Evolutionary conservation across 83 land plant genomes (phyloP).

Genomic region (Thuja plicata): DNA sequence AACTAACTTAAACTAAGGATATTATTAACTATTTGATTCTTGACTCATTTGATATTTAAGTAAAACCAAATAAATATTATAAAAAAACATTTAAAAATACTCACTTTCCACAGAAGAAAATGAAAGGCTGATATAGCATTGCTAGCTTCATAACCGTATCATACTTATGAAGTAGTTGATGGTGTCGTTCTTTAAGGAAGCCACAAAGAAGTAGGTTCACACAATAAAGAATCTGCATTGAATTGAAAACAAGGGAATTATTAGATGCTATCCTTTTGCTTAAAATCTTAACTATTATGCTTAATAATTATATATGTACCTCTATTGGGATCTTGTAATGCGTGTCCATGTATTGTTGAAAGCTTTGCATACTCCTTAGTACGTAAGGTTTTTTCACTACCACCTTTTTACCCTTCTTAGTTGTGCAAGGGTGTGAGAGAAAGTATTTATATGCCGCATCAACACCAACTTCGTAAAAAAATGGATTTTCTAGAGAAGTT

Average conservation of each 20-base stretch:
- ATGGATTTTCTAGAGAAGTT: background rate
- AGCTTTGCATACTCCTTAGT: background rate
- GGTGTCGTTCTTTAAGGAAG: background rate
- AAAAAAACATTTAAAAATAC: too few species aligned
- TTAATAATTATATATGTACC: background rate
- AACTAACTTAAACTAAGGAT: too few species aligned
- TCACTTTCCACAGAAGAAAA: conserved; percentile 73
- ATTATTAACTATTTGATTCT: too few species aligned
- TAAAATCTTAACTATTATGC: too few species aligned
- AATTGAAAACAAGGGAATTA: too few species aligned
- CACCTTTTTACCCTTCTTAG: background rate
- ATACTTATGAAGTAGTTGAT: background rate
- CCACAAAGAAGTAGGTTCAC: conserved; percentile 7
- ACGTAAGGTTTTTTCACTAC: background rate
- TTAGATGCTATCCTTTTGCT: too few species aligned
- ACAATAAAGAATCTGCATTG: background rate
- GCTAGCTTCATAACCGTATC: conserved; percentile 39
- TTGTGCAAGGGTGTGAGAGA: background rate
- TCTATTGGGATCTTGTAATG: background rate
- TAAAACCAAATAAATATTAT: too few species aligned
- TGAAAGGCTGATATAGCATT: conserved; percentile 66
- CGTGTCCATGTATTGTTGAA: background rate
- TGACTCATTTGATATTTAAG: too few species aligned
- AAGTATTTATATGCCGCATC: background rate
- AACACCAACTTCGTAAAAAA: too few species aligned